Conservation (phyloP, 768 basidiomycete genomes). For the Pleurotus tuoliensis region DNA sequence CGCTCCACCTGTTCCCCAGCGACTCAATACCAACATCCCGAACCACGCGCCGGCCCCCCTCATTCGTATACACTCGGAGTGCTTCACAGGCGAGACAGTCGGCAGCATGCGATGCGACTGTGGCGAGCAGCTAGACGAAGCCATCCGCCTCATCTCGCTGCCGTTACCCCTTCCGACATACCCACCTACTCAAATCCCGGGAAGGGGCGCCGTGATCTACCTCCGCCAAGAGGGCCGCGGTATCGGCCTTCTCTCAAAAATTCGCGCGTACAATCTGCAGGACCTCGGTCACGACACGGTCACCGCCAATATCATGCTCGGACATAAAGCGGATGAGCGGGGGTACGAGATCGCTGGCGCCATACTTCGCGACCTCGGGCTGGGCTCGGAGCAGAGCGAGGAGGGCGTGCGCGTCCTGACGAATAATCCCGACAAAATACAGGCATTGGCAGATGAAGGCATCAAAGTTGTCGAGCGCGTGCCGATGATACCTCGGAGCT, state of each 20-base stretch:
- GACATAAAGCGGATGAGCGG: constrained; percentile 91
- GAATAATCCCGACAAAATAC: constrained; percentile 97
- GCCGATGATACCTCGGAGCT: constrained; percentile 91
- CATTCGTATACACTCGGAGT: constrained; percentile 96
- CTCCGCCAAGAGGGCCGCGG: constrained; percentile 97
- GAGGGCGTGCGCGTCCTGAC: constrained; percentile 70
- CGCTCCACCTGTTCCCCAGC: constrained; percentile 32
- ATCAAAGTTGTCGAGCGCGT: constrained; percentile 80
- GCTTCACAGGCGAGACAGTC: constrained; percentile 97
- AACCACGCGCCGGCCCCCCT: constrained; percentile 65
- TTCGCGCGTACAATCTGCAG: constrained; percentile 96
- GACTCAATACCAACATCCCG: constrained; percentile 12
- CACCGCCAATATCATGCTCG: constrained; percentile 92
- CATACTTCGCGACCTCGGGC: constrained; percentile 82
- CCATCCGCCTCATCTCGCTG: constrained; percentile 83
- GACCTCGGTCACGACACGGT: constrained; percentile 99
- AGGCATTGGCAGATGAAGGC: constrained; percentile 81
- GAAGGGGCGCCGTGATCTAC: constrained; percentile 91
- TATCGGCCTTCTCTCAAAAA: constrained; percentile 93
- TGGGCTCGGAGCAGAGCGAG: constrained; percentile 45
- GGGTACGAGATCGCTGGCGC: constrained; percentile 89
- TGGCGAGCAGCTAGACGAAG: constrained; percentile 97
- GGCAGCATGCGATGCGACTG: constrained; percentile 99
- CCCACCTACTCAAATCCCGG: constrained; percentile 52
- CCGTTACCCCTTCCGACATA: constrained; percentile 47